Conservation (phyloP, 345 rosid species). For the Moricandia arvensis region DNA sequence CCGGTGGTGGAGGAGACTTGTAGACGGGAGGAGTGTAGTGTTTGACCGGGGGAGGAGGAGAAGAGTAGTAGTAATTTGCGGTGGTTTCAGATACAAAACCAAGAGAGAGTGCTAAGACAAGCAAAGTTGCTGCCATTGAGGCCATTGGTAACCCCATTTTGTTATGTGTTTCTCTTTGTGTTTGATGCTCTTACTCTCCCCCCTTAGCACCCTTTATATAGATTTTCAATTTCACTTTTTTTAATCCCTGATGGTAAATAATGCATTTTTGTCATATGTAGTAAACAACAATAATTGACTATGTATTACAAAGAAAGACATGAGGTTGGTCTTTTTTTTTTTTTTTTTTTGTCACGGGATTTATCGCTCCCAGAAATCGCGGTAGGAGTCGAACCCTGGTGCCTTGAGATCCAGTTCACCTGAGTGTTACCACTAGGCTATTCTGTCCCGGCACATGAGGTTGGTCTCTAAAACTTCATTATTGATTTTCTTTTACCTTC, state of each 20-base stretch:
- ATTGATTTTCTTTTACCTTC: conserved; percentile 1
- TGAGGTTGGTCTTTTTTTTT: not conserved
- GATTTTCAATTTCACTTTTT: conserved; percentile 26
- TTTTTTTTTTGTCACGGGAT: no score
- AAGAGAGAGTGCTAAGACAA: conserved; percentile 48
- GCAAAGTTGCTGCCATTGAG: conserved; percentile 47
- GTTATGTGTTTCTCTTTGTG: conserved; percentile 18
- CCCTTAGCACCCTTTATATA: conserved; percentile 53
- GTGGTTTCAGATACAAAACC: conserved; percentile 42
- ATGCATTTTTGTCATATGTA: conserved; percentile 5
- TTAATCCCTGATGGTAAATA: conserved; percentile 10
- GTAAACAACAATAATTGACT: not conserved
- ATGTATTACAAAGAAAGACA: conserved; percentile 5
- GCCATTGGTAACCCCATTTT: conserved; percentile 55
- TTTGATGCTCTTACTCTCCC: conserved; percentile 33
- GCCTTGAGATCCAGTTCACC: no score
- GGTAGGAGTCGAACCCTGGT: no score
- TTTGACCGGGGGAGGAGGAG: conserved; percentile 42
- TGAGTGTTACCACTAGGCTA: no score
- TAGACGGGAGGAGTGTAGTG: conserved; percentile 35
- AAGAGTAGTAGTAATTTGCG: conserved; percentile 44
- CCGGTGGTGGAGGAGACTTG: no score
- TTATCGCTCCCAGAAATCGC: no score
- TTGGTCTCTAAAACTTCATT: conserved; percentile 11
- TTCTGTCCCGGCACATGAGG: no score